These are phyloP conservation scores for Aspergillus eucalypticola DNA, from an alignment of 2,329 filamentous ascomycete genomes.

Conservation along the genomic window DNA sequence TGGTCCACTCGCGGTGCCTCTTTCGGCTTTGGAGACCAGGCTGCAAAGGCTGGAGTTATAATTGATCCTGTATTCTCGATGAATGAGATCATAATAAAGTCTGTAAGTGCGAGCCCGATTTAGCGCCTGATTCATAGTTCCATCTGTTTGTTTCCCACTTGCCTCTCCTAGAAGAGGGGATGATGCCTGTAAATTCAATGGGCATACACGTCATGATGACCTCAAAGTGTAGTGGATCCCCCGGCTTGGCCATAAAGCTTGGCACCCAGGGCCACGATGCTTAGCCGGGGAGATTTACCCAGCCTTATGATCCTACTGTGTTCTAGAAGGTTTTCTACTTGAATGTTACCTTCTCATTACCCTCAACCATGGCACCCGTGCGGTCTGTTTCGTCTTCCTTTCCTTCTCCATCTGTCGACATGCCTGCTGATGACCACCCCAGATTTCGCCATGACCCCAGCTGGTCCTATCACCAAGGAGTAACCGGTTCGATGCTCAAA, in stretches of 20 bases:
- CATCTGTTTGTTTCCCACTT: background rate
- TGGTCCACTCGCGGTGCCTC: too few species aligned
- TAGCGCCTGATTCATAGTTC: too few species aligned
- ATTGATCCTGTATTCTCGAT: too few species aligned
- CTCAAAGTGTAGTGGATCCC: background rate
- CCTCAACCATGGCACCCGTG: background rate
- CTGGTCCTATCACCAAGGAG: conserved; percentile 19
- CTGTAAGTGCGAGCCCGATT: accelerated
- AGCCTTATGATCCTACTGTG: too few species aligned
- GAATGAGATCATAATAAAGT: too few species aligned
- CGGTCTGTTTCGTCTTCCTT: background rate
- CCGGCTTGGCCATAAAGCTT: conserved; percentile 5
- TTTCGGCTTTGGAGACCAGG: too few species aligned
- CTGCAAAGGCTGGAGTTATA: too few species aligned
- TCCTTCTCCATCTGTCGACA: too few species aligned
- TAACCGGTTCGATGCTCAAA: conserved; percentile 12
- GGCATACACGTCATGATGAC: background rate
- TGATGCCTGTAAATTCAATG: background rate
- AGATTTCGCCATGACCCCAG: conserved; percentile 15
- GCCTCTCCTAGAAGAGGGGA: too few species aligned
- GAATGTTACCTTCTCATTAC: too few species aligned
- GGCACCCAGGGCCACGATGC: background rate
- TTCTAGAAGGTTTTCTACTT: too few species aligned
- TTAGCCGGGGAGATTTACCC: too few species aligned
- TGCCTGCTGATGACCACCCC: background rate